These are phyloP conservation scores for Aspergillus sparsus DNA, from an alignment of 495 filamentous ascomycete species.

Conservation along the genomic window DNA sequence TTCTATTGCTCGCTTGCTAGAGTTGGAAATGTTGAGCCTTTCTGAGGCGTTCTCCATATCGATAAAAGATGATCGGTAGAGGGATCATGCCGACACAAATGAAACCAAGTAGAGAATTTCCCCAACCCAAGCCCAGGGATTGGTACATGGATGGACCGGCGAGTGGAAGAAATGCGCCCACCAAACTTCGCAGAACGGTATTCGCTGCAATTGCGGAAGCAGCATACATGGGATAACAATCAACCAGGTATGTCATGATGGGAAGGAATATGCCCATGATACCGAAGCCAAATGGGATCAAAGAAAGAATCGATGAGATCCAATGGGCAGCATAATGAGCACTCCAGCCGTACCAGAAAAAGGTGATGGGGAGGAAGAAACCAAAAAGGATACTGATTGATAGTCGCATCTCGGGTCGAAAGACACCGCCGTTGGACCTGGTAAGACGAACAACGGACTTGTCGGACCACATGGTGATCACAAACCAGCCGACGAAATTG, in stretches of 20 bases:
- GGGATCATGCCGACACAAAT: conserved; percentile 1
- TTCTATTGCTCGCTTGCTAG: not conserved
- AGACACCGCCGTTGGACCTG: conserved; percentile 18
- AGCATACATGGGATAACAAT: conserved; percentile 7
- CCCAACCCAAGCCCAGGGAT: conserved; percentile 12
- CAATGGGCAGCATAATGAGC: conserved; percentile 37
- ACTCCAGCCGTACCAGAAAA: conserved; percentile 36
- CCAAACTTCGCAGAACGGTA: not conserved
- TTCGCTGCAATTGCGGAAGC: conserved; percentile 8
- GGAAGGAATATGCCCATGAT: conserved; percentile 8
- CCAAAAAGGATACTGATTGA: conserved; percentile 28
- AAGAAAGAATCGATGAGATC: conserved; percentile 38
- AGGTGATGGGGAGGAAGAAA: conserved; percentile 27
- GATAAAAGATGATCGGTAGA: conserved; percentile 1
- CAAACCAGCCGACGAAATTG: conserved; percentile 26
- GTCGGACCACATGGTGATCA: conserved; percentile 2
- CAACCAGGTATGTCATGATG: conserved; percentile 10
- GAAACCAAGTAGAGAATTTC: conserved; percentile 13
- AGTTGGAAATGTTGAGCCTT: conserved; percentile 5
- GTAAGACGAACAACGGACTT: conserved; percentile 11
- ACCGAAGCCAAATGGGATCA: conserved; percentile 3
- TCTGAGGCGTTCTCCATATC: not conserved
- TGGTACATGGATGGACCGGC: conserved; percentile 13
- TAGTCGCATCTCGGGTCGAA: conserved; percentile 4
- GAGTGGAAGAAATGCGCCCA: conserved; percentile 6